Percentiles rank a stretch among this genome's conserved stretches.
phyloP scores from a whole-genome alignment of 768 basidiomycete species.

The Mycena metata region DNA sequence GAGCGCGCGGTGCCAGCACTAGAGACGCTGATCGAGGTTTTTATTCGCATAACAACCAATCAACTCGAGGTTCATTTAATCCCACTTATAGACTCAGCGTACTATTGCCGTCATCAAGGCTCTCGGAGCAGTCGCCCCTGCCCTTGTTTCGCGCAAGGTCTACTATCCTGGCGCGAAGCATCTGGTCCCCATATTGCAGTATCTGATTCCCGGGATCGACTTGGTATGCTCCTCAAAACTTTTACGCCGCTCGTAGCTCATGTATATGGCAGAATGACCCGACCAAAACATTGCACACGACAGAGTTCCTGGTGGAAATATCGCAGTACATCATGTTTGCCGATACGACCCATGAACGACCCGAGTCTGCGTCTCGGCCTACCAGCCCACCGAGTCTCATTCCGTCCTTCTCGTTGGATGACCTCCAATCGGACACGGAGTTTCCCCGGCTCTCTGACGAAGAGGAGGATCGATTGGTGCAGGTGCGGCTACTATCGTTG shows the following conservation, averaged over 20 bases:
- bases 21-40: slow-evolving; percentile 89
- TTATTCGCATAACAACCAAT: slow-evolving; percentile 28
- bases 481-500: slow-evolving; percentile 46
- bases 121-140: slow-evolving; percentile 82
- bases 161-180: slow-evolving; percentile 89
- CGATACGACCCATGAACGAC: slow-evolving; percentile 36
- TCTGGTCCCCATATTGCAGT: slow-evolving; percentile 82
- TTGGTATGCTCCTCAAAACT: slow-evolving; percentile 62
- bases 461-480: slow-evolving; percentile 80
- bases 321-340: slow-evolving; percentile 82
- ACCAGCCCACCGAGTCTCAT: slow-evolving; percentile 43
- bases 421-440: slow-evolving; percentile 56
- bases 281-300: slow-evolving; percentile 84
- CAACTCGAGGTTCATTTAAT: slow-evolving; percentile 1
- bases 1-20: slow-evolving; percentile 89
- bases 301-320: slow-evolving; percentile 80
- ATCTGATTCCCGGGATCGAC: slow-evolving; percentile 90
- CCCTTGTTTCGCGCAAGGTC: slow-evolving; percentile 82
- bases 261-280: slow-evolving; percentile 73
- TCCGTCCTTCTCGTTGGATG: slow-evolving; percentile 55
- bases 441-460: slow-evolving; percentile 60
- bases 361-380: slow-evolving; percentile 46
- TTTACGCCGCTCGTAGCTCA: slow-evolving; percentile 6
- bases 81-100: slow-evolving; percentile 75
- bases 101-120: slow-evolving; percentile 91